phyloP scores from a whole-genome alignment of 2,329 filamentous ascomycete genomes.

The Nigrospora oryzae region DNA sequence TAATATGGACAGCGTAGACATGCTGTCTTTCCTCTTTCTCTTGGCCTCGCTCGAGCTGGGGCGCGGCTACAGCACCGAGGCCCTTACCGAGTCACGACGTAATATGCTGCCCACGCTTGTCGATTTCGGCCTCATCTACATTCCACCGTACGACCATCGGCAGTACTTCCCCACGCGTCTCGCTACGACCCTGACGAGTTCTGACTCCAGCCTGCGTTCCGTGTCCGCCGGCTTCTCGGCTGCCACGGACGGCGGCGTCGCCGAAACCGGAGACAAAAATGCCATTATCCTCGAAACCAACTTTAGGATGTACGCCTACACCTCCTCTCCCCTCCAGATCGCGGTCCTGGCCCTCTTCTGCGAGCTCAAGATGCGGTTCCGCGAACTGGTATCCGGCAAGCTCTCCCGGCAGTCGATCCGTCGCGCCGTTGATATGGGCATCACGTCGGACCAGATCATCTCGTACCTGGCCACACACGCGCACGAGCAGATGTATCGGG shows the following conservation, averaged over 20 bases:
- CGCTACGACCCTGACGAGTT: constrained; percentile 75
- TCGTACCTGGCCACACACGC: constrained; percentile 87
- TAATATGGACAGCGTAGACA: constrained; percentile 78
- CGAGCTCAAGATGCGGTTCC: constrained; percentile 81
- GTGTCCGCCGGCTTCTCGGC: constrained; percentile 61
- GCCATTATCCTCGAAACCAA: constrained; percentile 98
- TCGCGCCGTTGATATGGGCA: constrained; percentile 78
- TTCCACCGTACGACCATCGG: constrained; percentile 45
- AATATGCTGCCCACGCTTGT: constrained; percentile 86
- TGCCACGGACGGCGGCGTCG: constrained; percentile 35
- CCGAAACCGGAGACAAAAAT: constrained; percentile 48
- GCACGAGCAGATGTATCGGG: constrained; percentile 83
- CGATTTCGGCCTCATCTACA: constrained; percentile 88
- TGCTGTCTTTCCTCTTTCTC: constrained; percentile 92
- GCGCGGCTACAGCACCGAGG: constrained; percentile 79
- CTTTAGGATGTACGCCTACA: constrained; percentile 96
- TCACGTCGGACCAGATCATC: constrained; percentile 93
- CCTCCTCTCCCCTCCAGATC: constrained; percentile 86
- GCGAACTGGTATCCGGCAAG: constrained; percentile 87
- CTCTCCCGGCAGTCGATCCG: constrained; percentile 84
- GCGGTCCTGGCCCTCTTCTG: constrained; percentile 87
- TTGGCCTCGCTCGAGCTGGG: constrained; percentile 89
- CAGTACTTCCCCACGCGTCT: constrained; percentile 87
- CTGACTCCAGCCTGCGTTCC: constrained; percentile 50
- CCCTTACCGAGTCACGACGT: constrained; percentile 70